Conservation (phyloP, 2,329 filamentous ascomycete genomes). For the Cryphonectria nitschkei region DNA sequence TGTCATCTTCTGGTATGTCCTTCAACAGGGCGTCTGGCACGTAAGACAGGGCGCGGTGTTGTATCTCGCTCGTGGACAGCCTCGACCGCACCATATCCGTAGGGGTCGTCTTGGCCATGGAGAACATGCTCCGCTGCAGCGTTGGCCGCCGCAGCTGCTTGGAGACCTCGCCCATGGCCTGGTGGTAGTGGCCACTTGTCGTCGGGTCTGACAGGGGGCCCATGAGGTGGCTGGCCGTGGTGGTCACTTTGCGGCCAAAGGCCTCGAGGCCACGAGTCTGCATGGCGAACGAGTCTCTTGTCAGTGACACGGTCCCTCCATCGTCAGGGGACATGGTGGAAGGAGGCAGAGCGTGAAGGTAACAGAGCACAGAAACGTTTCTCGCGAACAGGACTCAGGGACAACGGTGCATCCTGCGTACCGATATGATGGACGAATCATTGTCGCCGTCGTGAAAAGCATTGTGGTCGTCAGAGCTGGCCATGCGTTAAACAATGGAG, state of each 20-base stretch:
- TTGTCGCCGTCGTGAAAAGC: slow-evolving; percentile 53
- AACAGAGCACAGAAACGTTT: slow-evolving; percentile 8
- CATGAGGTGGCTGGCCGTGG: slow-evolving; percentile 90
- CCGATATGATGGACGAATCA: slow-evolving; percentile 51
- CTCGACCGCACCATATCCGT: slow-evolving; percentile 91
- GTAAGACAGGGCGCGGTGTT: slow-evolving; percentile 86
- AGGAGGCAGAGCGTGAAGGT: slow-evolving; percentile 32
- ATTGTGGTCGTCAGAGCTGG: slow-evolving; percentile 45
- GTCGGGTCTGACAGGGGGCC: slow-evolving; percentile 62
- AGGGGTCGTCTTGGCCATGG: slow-evolving; percentile 88
- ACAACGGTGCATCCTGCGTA: slow-evolving; percentile 30
- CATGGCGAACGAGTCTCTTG: slow-evolving; percentile 24
- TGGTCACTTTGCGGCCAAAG: slow-evolving; percentile 92
- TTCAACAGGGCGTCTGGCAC: slow-evolving; percentile 86
- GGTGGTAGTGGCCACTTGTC: slow-evolving; percentile 73
- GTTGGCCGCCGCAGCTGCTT: slow-evolving; percentile 83
- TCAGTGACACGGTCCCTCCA: slow-evolving; percentile 25
- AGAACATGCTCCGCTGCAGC: slow-evolving; percentile 88
- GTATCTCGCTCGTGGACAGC: slow-evolving; percentile 88
- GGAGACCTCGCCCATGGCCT: slow-evolving; percentile 85
- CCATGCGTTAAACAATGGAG: slow-evolving; percentile 34
- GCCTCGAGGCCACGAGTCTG: slow-evolving; percentile 88
- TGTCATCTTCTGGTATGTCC: slow-evolving; percentile 86
- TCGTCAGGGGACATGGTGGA: slow-evolving; percentile 18
- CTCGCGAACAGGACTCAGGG: slow-evolving; percentile 11